Evolutionary conservation across 2,329 filamentous ascomycete species (phyloP).

Genomic region (Colletotrichum tropicicola): DNA sequence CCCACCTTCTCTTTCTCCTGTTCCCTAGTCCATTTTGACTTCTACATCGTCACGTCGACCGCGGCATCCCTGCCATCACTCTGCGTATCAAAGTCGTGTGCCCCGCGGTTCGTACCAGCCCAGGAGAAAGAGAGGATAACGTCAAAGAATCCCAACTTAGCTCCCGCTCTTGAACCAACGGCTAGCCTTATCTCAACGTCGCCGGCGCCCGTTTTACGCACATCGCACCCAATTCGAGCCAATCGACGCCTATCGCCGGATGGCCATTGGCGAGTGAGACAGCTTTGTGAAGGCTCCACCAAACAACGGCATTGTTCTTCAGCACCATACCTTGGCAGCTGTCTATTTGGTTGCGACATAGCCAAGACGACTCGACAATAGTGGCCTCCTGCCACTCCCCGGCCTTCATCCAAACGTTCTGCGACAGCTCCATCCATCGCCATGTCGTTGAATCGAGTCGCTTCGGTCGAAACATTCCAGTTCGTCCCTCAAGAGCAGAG

Average conservation of each 20-base stretch:
- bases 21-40: too few species aligned
- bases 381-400: neutral
- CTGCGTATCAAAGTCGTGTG: neutral
- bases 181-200: neutral
- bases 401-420: neutral
- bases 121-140: neutral
- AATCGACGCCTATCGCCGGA: too few species aligned
- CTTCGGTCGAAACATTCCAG: conserved; percentile 62
- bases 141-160: neutral
- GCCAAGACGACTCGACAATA: neutral
- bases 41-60: too few species aligned
- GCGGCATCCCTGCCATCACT: neutral
- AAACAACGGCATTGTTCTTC: neutral
- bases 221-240: too few species aligned
- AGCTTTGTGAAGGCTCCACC: neutral
- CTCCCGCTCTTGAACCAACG: neutral
- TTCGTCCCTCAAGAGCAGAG: conserved; percentile 46
- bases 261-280: too few species aligned
- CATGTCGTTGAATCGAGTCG: conserved; percentile 64
- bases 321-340: neutral
- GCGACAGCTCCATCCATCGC: neutral
- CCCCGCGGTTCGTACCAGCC: neutral
- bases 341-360: neutral
- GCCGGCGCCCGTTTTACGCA: neutral
- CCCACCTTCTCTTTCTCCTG: neutral